phyloP scores from a whole-genome alignment of 192 early-diverging fungal genomes.

The Rhizophagus clarus region DNA sequence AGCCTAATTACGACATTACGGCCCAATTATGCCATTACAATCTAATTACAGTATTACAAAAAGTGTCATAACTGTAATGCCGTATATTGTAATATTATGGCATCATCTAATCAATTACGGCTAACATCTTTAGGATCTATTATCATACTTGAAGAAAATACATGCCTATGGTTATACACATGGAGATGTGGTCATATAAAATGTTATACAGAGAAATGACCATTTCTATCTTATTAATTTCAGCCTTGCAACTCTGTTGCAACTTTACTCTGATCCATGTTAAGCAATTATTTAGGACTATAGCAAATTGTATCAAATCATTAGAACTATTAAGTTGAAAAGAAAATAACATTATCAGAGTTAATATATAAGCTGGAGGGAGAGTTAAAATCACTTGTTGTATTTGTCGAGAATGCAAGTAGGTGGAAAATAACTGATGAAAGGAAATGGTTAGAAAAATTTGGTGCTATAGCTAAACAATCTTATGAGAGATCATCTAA shows the following conservation, averaged over 20 bases:
- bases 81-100: too few relatives aligned
- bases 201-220: slow-evolving; percentile 17
- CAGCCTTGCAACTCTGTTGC: too few relatives aligned
- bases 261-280: slow-evolving; percentile 9
- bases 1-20: too few relatives aligned
- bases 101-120: too few relatives aligned
- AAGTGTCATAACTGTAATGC: too few relatives aligned
- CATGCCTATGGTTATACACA: background rate
- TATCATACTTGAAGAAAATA: slow-evolving; percentile 1
- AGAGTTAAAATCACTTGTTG: background rate
- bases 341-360: slow-evolving; percentile 11
- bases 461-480: slow-evolving; percentile 11
- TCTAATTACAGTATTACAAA: too few relatives aligned
- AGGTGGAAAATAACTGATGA: too few relatives aligned
- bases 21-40: too few relatives aligned
- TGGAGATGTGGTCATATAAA: background rate
- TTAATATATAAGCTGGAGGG: background rate
- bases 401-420: background rate
- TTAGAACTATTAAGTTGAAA: slow-evolving; percentile 10
- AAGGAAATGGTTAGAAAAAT: slow-evolving; percentile 14
- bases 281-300: slow-evolving; percentile 24
- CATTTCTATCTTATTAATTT: slow-evolving; percentile 19
- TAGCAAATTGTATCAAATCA: slow-evolving; percentile 1
- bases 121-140: too few relatives aligned
- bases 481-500: slow-evolving; percentile 6